Evolutionary conservation across 768 basidiomycete genomes (phyloP), one percentile per base, ranked within the genome.

Genomic region (Tulasnella sp.): DNA sequence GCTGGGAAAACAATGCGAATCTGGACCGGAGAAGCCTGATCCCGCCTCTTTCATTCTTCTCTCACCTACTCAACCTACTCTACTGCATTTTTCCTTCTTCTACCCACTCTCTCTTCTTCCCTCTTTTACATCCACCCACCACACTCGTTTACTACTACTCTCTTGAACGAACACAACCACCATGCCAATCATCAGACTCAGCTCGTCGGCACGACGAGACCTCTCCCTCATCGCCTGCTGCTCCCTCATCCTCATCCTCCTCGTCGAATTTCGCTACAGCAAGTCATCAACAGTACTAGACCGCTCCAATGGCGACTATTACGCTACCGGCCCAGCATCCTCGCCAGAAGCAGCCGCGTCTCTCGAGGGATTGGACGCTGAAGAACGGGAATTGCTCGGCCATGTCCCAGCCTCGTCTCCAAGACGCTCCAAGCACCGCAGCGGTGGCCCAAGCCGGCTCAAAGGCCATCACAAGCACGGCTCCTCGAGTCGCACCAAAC

Each of bases 171-270:
- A 73, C 16, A 20, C 39, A 26, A 26, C 20, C 39, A 42, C 44
- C 15, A n/a, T 42, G 40, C 71, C 29, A 40, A 32, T 42, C 71
- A 44, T 42, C 71, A 44, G 71, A 48, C 44, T 76, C 32, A 6
- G 57, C 32, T 29, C 75, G 32, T 39, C 74, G 1, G 61, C 40
- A 39, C 26, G 55, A 75, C 74, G 55, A 16, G 55, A 67, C 74
- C 37, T 75, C 51, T 48, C 51, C 6, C 48, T 75, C 74, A 29
- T 75, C 51, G 29, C 57, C 26, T 40, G 72, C 72, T 78, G 40
- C 46, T 48, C 35, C 35, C 15, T 61, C 72, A 15, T 74, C 48
- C 32, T 69, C 73, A 18, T 44, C 39, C 1, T 35, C 77, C 35
- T 69, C 75, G 35, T 42, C 55, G 57, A 76, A 76, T 69, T 76